Base-by-base conservation (phyloP, 2,329 filamentous ascomycete species). In the Fusarium sulawesiense region DNA sequence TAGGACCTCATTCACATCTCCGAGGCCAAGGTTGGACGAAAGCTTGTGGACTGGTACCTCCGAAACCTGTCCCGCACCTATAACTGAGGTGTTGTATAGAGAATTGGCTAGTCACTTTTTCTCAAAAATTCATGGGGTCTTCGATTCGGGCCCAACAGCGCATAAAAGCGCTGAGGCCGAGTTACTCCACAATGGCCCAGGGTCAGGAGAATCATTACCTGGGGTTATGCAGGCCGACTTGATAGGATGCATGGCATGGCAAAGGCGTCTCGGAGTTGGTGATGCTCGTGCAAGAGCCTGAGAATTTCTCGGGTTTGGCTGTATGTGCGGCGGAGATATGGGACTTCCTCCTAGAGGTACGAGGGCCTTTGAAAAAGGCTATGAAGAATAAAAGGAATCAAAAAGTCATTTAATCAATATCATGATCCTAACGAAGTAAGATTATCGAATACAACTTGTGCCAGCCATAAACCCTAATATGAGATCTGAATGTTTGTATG, bases 1-100 rank as follows among this genome's bases (percentile, higher is more conserved):
- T 9, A 94, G 92, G 95, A 99, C 80, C 85, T 99, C 77, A 99
- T 99, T 81, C 96, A 99, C 83, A 96, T 99, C 75, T 98, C 95
- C 63, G 96, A 99, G 84, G 95, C 95, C 74, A 99, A 99, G 91
- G 94, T 98, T 65, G 96, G 96, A 79, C 89, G 96, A 77, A 97
- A 96, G 85, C 86, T 99, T 78, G 95, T 99, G 72, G 96, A 99
- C 83, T 99, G 96, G 96, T 99, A 99, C 83, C 89, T 99, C 79
- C 91, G 96, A 80, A 99, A 99, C 86, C 86, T 99, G 78, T 93
- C 94, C 66, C 91, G 96, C 80, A 97, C 94, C 63, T 99, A 99
- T 86, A 97, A 82, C 77, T 82, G 77, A 72, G 69, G 60, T 73
- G 60, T 49, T 42, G 46, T 40, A 65, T 61, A 68, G 65, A 63